Conservation (phyloP, 148 eudicot species). For the Talinum fruticosum region DNA sequence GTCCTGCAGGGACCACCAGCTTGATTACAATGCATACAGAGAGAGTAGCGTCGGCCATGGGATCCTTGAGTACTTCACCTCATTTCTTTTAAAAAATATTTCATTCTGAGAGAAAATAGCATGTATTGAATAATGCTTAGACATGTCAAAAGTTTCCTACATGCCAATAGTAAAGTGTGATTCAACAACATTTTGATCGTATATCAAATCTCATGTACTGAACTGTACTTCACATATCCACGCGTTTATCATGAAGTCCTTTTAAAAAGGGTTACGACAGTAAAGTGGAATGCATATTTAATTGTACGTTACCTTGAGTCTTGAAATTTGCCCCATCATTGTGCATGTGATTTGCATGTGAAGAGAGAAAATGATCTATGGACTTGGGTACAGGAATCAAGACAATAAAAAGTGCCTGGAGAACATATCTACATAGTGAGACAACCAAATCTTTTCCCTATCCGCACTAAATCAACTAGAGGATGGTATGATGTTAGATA, state of each 20-base stretch:
- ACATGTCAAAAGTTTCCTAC: too few relatives aligned
- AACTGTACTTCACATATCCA: too few relatives aligned
- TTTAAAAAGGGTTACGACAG: neutral
- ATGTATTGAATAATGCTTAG: too few relatives aligned
- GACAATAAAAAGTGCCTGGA: conserved; percentile 63
- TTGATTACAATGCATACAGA: conserved; percentile 82
- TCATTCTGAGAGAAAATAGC: neutral
- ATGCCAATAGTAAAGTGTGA: too few relatives aligned
- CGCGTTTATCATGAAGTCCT: too few relatives aligned
- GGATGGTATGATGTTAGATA: conserved; percentile 23
- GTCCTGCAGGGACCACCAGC: conserved; percentile 95
- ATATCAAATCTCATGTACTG: too few relatives aligned
- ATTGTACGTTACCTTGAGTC: too few relatives aligned
- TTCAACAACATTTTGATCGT: too few relatives aligned
- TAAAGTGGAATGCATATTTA: neutral
- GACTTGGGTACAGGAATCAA: conserved; percentile 91
- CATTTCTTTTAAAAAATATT: neutral
- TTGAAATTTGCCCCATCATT: too few relatives aligned
- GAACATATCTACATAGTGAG: conserved; percentile 89
- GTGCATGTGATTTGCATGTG: conserved; percentile 44
- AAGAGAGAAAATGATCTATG: conserved; percentile 79
- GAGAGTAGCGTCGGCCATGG: conserved; percentile 99
- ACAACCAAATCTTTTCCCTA: conserved; percentile 61
- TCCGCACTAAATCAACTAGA: conserved; percentile 11
- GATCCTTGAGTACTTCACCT: conserved; percentile 56